Percentiles rank a stretch among this genome's conserved stretches.
phyloP scores from a whole-genome alignment of 805 yeast species.

The Sugiyamaella mastotermitis region DNA sequence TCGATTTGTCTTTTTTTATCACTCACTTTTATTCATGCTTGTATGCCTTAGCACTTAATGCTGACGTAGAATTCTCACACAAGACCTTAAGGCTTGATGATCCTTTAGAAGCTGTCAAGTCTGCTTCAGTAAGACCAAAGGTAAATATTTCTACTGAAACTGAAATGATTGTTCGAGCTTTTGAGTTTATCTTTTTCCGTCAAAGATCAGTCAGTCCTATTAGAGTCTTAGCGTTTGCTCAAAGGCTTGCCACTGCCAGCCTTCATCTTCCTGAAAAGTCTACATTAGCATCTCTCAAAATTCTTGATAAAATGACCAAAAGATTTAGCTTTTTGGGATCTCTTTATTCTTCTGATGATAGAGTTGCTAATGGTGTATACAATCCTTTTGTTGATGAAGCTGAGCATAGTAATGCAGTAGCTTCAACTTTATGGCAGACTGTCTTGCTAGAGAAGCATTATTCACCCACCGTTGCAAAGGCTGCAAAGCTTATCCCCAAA shows the following conservation, averaged over 20 bases:
- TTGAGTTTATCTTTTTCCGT: slow-evolving; percentile 62
- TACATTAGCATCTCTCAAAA: slow-evolving; percentile 66
- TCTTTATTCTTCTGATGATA: slow-evolving; percentile 80
- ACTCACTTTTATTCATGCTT: slow-evolving; percentile 66
- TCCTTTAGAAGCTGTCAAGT: slow-evolving; percentile 40
- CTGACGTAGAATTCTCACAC: slow-evolving; percentile 81
- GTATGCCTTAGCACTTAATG: slow-evolving; percentile 63
- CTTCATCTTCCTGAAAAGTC: slow-evolving; percentile 87
- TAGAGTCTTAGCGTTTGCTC: slow-evolving; percentile 69
- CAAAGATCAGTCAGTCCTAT: slow-evolving; percentile 19
- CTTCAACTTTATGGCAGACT: slow-evolving; percentile 88
- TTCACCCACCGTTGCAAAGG: slow-evolving; percentile 72
- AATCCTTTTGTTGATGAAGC: slow-evolving; percentile 59
- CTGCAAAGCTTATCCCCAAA: slow-evolving; percentile 30
- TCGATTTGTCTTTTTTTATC: slow-evolving; percentile 78
- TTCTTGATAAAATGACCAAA: slow-evolving; percentile 67
- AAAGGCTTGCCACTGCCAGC: slow-evolving; percentile 61
- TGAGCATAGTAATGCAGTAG: slow-evolving; percentile 76
- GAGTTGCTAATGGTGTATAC: slow-evolving; percentile 75
- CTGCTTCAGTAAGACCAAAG: slow-evolving; percentile 31
- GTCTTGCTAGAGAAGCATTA: slow-evolving; percentile 75
- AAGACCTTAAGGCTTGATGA: slow-evolving; percentile 76
- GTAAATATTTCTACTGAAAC: slow-evolving; percentile 87
- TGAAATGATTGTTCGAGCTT: slow-evolving; percentile 68
- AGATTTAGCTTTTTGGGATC: slow-evolving; percentile 69